Percentiles rank a stretch among this genome's conserved stretches.
phyloP scores from a whole-genome alignment of 2,329 filamentous ascomycete species.

The Cladosporium velox region DNA sequence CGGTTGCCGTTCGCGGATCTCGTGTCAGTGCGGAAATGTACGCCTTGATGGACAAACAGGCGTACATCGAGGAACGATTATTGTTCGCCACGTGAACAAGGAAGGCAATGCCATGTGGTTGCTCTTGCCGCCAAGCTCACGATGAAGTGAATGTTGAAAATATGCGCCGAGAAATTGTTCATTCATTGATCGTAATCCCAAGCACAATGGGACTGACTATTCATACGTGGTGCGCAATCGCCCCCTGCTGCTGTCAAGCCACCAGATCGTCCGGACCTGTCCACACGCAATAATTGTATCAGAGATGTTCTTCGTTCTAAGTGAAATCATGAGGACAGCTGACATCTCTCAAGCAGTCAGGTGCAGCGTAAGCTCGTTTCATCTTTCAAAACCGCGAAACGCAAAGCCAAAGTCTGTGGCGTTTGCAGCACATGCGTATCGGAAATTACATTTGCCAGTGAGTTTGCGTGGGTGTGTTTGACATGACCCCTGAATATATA shows the following conservation, averaged over 20 bases:
- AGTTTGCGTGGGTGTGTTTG: neutral
- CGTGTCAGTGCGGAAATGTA: neutral
- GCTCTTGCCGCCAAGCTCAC: neutral
- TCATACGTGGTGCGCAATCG: neutral
- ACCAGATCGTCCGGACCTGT: neutral
- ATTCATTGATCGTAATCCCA: neutral
- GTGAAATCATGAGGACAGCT: neutral
- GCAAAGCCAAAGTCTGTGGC: neutral
- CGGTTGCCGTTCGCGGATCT: neutral
- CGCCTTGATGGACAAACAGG: neutral
- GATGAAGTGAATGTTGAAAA: neutral
- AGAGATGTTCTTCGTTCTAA: neutral
- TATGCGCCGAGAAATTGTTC: neutral
- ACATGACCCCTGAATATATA: neutral
- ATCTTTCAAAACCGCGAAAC: neutral
- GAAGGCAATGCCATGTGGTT: neutral
- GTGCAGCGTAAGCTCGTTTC: neutral
- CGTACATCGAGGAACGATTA: neutral
- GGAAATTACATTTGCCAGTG: neutral
- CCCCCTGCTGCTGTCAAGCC: neutral
- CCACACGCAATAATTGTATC: neutral
- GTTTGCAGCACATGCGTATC: neutral
- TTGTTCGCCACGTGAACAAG: neutral
- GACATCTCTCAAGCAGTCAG: neutral
- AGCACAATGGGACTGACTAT: neutral